Evolutionary conservation across 2,329 filamentous ascomycete genomes (phyloP).

Genomic region (Eutypella sp.): DNA sequence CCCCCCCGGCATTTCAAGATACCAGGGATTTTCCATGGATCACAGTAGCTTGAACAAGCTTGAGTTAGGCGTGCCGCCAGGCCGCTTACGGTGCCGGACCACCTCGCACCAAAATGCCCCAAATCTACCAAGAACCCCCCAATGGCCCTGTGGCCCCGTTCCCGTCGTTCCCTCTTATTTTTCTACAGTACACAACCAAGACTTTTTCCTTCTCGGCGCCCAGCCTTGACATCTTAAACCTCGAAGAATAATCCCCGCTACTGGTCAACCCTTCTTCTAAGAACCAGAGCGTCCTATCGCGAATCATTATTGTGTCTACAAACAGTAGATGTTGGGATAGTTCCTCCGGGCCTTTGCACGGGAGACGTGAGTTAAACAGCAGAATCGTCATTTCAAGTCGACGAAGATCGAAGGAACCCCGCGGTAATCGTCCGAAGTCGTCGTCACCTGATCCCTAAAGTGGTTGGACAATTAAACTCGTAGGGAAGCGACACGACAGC

Average conservation of each 20-base stretch:
- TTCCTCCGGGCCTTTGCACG: too few relatives aligned
- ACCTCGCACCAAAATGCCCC: slow-evolving; percentile 4
- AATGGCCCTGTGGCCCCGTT: too few relatives aligned
- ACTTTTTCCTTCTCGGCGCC: slow-evolving; percentile 35
- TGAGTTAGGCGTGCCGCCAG: not conserved
- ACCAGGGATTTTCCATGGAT: too few relatives aligned
- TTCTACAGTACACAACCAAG: slow-evolving; percentile 17
- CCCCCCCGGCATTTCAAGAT: too few relatives aligned
- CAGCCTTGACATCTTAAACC: slow-evolving; percentile 29
- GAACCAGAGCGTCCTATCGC: slow-evolving; percentile 1
- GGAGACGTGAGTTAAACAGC: too few relatives aligned
- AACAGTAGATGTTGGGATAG: not conserved
- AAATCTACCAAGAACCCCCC: not conserved
- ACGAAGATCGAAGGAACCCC: not conserved
- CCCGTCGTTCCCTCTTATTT: slow-evolving; percentile 12
- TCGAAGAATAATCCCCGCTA: slow-evolving; percentile 9
- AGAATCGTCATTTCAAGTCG: too few relatives aligned
- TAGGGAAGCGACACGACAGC: too few relatives aligned
- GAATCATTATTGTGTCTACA: slow-evolving; percentile 3
- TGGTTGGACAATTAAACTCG: not conserved
- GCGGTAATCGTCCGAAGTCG: too few relatives aligned
- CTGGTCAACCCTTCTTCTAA: slow-evolving; percentile 7
- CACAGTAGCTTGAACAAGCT: not conserved
- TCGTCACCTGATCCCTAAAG: too few relatives aligned
- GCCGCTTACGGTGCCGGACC: slow-evolving; percentile 1